Evolutionary conservation across 768 basidiomycete species (phyloP).

Genomic region (Mycena belliarum): DNA sequence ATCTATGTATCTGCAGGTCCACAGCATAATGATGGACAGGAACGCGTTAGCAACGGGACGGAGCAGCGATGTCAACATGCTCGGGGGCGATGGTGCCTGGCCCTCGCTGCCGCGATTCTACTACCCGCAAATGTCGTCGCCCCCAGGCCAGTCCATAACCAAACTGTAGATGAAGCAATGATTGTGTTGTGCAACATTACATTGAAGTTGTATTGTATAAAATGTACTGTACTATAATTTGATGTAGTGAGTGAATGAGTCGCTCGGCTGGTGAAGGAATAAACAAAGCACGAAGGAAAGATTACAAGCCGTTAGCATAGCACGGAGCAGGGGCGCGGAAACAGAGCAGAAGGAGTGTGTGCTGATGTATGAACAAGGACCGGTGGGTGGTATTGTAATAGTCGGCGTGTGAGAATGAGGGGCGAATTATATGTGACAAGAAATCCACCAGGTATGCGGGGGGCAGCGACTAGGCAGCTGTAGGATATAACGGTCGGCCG

Average conservation of each 20-base stretch:
- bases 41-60: slow-evolving; percentile 60
- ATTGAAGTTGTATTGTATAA: neutral
- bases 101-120: slow-evolving; percentile 13
- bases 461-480: slow-evolving; percentile 16
- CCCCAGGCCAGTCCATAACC: slow-evolving; percentile 12
- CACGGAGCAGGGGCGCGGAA: neutral
- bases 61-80: slow-evolving; percentile 5
- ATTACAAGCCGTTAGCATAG: slow-evolving; percentile 17
- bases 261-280: slow-evolving; percentile 7
- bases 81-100: slow-evolving; percentile 20
- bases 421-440: slow-evolving; percentile 4
- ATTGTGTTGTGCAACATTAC: slow-evolving; percentile 11
- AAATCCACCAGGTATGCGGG: slow-evolving; percentile 18
- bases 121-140: neutral
- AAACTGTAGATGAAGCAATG: slow-evolving; percentile 9
- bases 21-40: slow-evolving; percentile 76
- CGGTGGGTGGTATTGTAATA: slow-evolving; percentile 5
- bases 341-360: slow-evolving; percentile 13
- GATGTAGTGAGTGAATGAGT: slow-evolving; percentile 19
- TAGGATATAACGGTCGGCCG: slow-evolving; percentile 10
- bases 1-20: slow-evolving; percentile 42
- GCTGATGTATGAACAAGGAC: slow-evolving; percentile 1
- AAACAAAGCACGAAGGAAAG: slow-evolving; percentile 4
- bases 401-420: neutral
- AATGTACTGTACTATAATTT: slow-evolving; percentile 16